Base-by-base conservation (phyloP, 208 protist species). In the Trypanosoma lewisi region DNA sequence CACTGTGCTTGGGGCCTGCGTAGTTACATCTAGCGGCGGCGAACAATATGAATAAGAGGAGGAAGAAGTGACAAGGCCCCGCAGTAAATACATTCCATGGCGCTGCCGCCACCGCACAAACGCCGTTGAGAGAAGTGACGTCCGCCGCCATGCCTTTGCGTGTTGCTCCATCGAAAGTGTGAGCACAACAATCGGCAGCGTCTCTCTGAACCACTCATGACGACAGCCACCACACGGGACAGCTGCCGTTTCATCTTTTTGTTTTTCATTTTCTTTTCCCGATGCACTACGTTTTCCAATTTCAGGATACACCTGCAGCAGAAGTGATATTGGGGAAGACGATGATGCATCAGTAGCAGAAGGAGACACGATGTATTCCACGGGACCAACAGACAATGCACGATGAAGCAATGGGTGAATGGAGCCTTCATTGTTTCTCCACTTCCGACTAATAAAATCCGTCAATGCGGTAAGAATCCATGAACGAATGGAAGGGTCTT, bases 131-230 rank as follows among this genome's bases (percentile, higher is more conserved):
- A 82, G 54, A 28, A 68, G 48, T n/a, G 47, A 47, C 7, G 39
- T 36, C 21, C 70, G 64, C 39, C 48, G 34, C 75, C 75, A 88
- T 17, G 63, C 21, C 5, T 27, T 30, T 2, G 82, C 82, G 51
- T 83, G 77, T 57, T 74, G 67, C 23, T 82, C 71, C 54, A 75
- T 62, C 6, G 78, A 51, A 0, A 63, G 57, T 5, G 56, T 50
- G 4, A 81, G 63, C 21, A 85, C 63, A 67, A 78, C 83, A 9
- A 62, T 59, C 12, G 82, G 75, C 8, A 94, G 47, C 17, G 62
- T 73, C 41, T 81, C 58, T 1, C 80, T 71, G 57, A 87, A 81
- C 83, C 83, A 94, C 7, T 54, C 56, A 55, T 94, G 87, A 0
- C 45, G 56, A 56, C 83, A 93, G n/a, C 72, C 68, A 41, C 74